A percentile compares a stretch with the other conserved stretches of the same genome.
Evolutionary conservation across 1,139 yeast species (phyloP).

Genomic region (Zygoascus meyerae): DNA sequence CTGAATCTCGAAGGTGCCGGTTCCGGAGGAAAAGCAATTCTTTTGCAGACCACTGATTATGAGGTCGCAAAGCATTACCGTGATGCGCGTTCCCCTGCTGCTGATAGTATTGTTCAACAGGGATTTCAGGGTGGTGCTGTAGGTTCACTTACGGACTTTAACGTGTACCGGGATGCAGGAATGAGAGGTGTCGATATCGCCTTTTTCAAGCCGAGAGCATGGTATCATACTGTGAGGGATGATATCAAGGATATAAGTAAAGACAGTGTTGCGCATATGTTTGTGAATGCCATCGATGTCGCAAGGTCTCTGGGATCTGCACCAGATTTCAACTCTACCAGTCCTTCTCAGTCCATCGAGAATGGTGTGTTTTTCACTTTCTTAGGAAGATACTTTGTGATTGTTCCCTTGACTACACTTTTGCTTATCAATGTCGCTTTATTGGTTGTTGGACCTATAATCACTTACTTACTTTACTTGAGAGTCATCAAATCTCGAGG

Average conservation of each 20-base stretch:
- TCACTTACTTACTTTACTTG: conserved; percentile 45
- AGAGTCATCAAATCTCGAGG: not conserved
- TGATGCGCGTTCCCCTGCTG: conserved; percentile 56
- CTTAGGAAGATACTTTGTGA: conserved; percentile 50
- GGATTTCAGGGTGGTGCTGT: conserved; percentile 72
- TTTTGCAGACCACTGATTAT: conserved; percentile 78
- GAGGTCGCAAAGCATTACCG: conserved; percentile 58
- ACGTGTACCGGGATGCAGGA: conserved; percentile 60
- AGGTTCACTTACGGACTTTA: conserved; percentile 80
- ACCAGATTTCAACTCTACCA: conserved; percentile 32
- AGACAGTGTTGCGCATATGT: conserved; percentile 78
- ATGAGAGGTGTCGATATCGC: conserved; percentile 80
- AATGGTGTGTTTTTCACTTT: conserved; percentile 60
- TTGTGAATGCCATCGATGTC: conserved; percentile 61
- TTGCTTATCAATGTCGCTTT: conserved; percentile 46
- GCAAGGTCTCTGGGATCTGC: conserved; percentile 40
- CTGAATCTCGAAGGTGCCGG: conserved; percentile 95
- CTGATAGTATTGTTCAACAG: conserved; percentile 71
- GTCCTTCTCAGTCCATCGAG: conserved; percentile 19
- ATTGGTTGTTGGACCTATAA: conserved; percentile 50
- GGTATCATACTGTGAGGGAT: conserved; percentile 77
- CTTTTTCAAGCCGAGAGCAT: conserved; percentile 67
- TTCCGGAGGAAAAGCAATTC: conserved; percentile 80
- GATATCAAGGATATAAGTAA: conserved; percentile 57
- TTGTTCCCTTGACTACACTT: conserved; percentile 45